Conservation (phyloP, 805 yeast genomes). For the Spathaspora passalidarum region DNA sequence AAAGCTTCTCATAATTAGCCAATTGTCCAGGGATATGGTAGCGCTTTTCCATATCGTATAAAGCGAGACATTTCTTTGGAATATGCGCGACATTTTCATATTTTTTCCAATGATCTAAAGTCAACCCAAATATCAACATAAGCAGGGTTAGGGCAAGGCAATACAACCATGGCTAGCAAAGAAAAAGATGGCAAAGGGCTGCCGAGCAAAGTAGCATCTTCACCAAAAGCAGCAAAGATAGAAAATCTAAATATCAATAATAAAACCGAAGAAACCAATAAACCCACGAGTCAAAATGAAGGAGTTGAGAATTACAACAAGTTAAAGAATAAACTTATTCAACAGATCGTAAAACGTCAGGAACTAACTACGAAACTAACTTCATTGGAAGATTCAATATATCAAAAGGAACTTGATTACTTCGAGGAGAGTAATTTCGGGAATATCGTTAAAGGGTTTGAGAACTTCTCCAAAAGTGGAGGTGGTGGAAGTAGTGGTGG, state of each 20-base stretch:
- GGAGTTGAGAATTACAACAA: slow-evolving; percentile 54
- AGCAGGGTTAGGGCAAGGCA: background rate
- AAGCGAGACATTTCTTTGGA: background rate
- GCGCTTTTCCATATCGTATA: no score
- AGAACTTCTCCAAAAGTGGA: slow-evolving; percentile 58
- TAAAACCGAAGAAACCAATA: background rate
- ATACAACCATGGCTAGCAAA: slow-evolving; percentile 1
- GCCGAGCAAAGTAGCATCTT: slow-evolving; percentile 4
- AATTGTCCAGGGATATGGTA: no score
- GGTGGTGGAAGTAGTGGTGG: slow-evolving; percentile 12
- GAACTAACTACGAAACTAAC: slow-evolving; percentile 63
- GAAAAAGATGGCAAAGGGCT: slow-evolving; percentile 1
- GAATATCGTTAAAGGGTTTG: slow-evolving; percentile 89
- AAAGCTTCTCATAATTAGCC: no score
- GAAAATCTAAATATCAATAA: background rate
- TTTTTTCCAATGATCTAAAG: background rate
- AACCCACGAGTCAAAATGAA: background rate
- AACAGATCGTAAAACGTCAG: slow-evolving; percentile 58
- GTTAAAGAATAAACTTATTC: slow-evolving; percentile 63
- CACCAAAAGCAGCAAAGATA: slow-evolving; percentile 4
- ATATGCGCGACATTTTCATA: background rate
- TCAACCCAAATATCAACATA: background rate
- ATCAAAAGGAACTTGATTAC: slow-evolving; percentile 73
- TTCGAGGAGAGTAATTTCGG: slow-evolving; percentile 71
- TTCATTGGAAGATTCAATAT: slow-evolving; percentile 71